Evolutionary conservation across 306 rosid species (phyloP).

Genomic region (Begonia fuchsioides): DNA sequence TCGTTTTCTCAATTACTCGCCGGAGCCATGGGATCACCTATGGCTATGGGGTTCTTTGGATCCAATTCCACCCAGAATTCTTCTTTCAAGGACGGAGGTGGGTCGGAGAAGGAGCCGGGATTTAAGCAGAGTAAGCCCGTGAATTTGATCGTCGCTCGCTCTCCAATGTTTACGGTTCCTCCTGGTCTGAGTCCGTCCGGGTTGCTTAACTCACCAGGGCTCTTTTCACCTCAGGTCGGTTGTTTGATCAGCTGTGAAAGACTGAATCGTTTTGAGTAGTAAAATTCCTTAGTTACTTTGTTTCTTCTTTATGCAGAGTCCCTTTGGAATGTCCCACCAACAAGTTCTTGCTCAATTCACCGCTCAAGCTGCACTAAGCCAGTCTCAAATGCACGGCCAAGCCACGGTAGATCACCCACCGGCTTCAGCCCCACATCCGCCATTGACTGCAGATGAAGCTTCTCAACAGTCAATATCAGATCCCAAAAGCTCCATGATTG

Average conservation of each 20-base stretch:
- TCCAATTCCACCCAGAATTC: constrained; percentile 19
- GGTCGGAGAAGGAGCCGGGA: constrained; percentile 28
- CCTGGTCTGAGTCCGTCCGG: constrained; percentile 89
- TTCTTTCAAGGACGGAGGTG: constrained; percentile 22
- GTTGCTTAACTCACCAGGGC: constrained; percentile 79
- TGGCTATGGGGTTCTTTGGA: constrained; percentile 23
- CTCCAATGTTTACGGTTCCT: constrained; percentile 66
- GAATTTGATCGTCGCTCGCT: constrained; percentile 62
- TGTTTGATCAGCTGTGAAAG: background rate
- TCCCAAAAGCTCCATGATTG: constrained; percentile 24
- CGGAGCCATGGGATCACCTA: constrained; percentile 93
- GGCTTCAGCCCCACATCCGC: constrained; percentile 21
- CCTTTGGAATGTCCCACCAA: constrained; percentile 97
- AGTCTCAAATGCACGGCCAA: constrained; percentile 63
- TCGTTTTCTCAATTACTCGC: constrained; percentile 96
- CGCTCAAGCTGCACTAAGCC: constrained; percentile 69
- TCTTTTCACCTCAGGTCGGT: constrained; percentile 79
- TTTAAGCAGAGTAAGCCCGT: constrained; percentile 73
- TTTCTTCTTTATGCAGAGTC: constrained; percentile 39
- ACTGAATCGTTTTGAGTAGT: background rate
- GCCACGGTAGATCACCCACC: constrained; percentile 58
- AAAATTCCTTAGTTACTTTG: too few relatives aligned
- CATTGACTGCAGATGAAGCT: constrained; percentile 31
- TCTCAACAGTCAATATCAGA: constrained; percentile 43
- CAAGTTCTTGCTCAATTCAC: constrained; percentile 98